Evolutionary conservation across 441 rosid genomes (phyloP).

Genomic region (Adansonia madagascariensis): DNA sequence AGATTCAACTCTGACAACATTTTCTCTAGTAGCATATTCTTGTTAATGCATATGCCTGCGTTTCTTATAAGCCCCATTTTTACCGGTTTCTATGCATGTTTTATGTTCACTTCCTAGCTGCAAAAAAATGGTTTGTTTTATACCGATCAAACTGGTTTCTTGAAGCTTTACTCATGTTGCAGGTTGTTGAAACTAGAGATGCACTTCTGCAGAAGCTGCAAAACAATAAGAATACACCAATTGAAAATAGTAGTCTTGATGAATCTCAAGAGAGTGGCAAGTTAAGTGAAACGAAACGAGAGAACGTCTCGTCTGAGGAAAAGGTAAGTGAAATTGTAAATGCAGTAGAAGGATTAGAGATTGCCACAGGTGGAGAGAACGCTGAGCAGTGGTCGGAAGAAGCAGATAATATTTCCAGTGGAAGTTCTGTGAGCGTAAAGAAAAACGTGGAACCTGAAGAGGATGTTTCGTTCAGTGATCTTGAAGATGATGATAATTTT

Average conservation of each 20-base stretch:
- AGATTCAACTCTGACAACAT: not conserved
- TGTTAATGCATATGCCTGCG: not conserved
- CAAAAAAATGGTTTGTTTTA: not conserved
- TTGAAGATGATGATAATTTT: conserved; percentile 52
- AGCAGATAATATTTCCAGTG: conserved; percentile 29
- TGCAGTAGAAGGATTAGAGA: conserved; percentile 37
- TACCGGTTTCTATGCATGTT: not conserved
- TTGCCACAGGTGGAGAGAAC: conserved; percentile 38
- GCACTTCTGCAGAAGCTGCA: conserved; percentile 51
- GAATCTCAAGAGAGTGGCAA: conserved; percentile 33
- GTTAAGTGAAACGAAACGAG: conserved; percentile 25
- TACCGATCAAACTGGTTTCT: conserved; percentile 3
- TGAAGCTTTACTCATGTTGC: conserved; percentile 23
- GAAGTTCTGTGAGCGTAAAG: conserved; percentile 29
- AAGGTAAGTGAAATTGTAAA: conserved; percentile 37
- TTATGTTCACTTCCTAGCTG: not conserved
- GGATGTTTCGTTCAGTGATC: conserved; percentile 66
- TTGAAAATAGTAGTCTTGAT: conserved; percentile 26
- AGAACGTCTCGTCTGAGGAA: conserved; percentile 27
- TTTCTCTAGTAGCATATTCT: not conserved
- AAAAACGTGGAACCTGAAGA: conserved; percentile 44
- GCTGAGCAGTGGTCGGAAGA: conserved; percentile 48
- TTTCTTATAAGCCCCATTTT: not conserved
- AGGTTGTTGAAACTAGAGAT: conserved; percentile 64
- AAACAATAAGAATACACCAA: conserved; percentile 35